Percentiles rank a stretch among this genome's conserved stretches.
phyloP scores from a whole-genome alignment of 2,329 filamentous ascomycete genomes.

The Colletotrichum sp. region DNA sequence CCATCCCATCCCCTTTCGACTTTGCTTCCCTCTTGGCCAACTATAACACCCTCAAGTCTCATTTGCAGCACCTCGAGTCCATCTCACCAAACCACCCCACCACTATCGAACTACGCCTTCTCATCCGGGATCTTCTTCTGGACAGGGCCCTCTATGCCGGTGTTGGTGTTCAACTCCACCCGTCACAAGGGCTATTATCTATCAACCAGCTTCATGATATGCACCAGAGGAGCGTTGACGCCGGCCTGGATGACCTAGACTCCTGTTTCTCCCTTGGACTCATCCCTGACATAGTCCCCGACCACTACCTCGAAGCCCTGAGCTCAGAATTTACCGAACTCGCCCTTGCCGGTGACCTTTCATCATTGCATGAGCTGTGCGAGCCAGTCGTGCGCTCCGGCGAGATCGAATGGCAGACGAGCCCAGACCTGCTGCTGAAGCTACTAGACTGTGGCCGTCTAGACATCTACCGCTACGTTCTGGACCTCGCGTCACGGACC shows the following conservation, averaged over 20 bases:
- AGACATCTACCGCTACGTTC: slow-evolving; percentile 31
- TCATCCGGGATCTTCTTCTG: slow-evolving; percentile 29
- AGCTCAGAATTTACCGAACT: slow-evolving; percentile 26
- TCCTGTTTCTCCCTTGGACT: slow-evolving; percentile 30
- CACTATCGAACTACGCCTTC: slow-evolving; percentile 29
- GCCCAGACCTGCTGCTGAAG: slow-evolving; percentile 26
- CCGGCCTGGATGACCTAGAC: slow-evolving; percentile 31
- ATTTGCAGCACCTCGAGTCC: slow-evolving; percentile 15
- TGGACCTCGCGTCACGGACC: slow-evolving; percentile 31
- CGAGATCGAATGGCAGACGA: slow-evolving; percentile 28
- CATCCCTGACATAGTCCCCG: slow-evolving; percentile 21
- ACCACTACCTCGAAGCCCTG: slow-evolving; percentile 23
- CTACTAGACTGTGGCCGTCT: slow-evolving; percentile 27
- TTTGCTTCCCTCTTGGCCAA: slow-evolving; percentile 27
- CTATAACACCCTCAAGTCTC: slow-evolving; percentile 28
- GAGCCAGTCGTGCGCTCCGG: slow-evolving; percentile 31
- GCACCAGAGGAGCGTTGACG: slow-evolving; percentile 27
- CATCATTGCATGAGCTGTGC: slow-evolving; percentile 28
- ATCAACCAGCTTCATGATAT: slow-evolving; percentile 31
- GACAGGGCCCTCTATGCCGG: slow-evolving; percentile 32
- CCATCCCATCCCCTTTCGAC: slow-evolving; percentile 30
- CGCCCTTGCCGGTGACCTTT: slow-evolving; percentile 27
- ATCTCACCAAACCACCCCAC: slow-evolving; percentile 14
- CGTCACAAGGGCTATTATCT: slow-evolving; percentile 15
- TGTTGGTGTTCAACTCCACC: slow-evolving; percentile 26